Evolutionary conservation across 768 basidiomycete species (phyloP).

Genomic region (Trametes sanguinea): DNA sequence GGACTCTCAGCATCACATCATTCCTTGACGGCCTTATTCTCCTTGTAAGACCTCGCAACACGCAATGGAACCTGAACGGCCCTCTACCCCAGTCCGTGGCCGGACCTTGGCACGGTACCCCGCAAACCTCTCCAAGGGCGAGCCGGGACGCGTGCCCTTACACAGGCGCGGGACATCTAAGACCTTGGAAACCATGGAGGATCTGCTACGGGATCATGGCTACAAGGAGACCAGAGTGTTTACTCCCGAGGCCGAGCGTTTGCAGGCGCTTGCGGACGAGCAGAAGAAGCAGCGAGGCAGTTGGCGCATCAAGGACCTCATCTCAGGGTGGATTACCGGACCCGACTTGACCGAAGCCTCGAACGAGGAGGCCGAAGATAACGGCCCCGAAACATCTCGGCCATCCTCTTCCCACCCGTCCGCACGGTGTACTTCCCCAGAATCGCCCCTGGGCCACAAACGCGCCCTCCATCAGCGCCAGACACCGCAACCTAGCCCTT

Average conservation of each 20-base stretch:
- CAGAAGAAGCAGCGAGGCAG: conserved; percentile 32
- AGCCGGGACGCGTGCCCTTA: conserved; percentile 58
- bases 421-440: conserved; percentile 13
- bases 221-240: conserved; percentile 92
- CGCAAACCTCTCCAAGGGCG: conserved; percentile 47
- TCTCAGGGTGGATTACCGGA: conserved; percentile 61
- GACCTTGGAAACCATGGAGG: conserved; percentile 83
- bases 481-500: conserved; percentile 5
- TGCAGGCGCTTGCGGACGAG: conserved; percentile 32
- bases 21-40: background rate
- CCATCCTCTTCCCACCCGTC: background rate
- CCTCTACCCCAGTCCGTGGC: conserved; percentile 29
- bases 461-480: background rate
- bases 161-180: conserved; percentile 79
- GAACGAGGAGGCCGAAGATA: conserved; percentile 7
- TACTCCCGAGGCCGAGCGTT: conserved; percentile 76
- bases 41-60: background rate
- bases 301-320: conserved; percentile 54
- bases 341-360: conserved; percentile 10
- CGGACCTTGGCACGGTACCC: conserved; percentile 46
- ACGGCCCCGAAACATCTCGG: conserved; percentile 7
- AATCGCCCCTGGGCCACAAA: conserved; percentile 23
- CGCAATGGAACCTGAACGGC: conserved; percentile 14
- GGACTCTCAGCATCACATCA: conserved; percentile 7
- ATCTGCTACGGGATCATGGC: conserved; percentile 82